phyloP scores from a whole-genome alignment of 805 yeast genomes.

The Nakazawaea wyomingensis region DNA sequence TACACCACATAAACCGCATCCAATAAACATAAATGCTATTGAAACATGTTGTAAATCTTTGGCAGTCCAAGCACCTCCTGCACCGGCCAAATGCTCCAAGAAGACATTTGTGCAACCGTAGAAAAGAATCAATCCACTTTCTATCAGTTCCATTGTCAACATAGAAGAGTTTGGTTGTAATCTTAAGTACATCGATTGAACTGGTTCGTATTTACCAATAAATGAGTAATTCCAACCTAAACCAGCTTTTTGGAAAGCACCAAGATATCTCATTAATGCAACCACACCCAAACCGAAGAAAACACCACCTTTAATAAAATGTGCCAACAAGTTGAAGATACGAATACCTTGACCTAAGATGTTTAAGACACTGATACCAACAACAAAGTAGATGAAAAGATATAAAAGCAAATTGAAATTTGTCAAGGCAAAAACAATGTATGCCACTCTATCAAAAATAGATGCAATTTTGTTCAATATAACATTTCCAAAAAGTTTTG shows the following conservation, averaged over 20 bases:
- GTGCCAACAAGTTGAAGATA: conserved; percentile 85
- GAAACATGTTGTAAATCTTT: conserved; percentile 88
- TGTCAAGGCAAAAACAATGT: conserved; percentile 41
- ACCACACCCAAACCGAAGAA: conserved; percentile 72
- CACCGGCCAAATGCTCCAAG: conserved; percentile 77
- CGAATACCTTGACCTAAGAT: conserved; percentile 60
- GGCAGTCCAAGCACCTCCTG: conserved; percentile 82
- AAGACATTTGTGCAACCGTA: conserved; percentile 90
- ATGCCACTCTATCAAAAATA: conserved; percentile 25
- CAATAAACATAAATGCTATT: conserved; percentile 86
- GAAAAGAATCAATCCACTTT: conserved; percentile 72
- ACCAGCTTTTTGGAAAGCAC: conserved; percentile 69
- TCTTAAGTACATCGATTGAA: conserved; percentile 27
- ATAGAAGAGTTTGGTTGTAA: conserved; percentile 38
- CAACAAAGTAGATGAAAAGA: conserved; percentile 48
- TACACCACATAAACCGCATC: conserved; percentile 89
- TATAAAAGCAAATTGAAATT: conserved; percentile 64
- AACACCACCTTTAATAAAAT: conserved; percentile 93
- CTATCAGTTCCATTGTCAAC: conserved; percentile 81
- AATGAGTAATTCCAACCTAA: conserved; percentile 80
- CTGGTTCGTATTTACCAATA: conserved; percentile 21
- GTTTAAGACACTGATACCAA: conserved; percentile 61
- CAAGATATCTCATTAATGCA: conserved; percentile 83
- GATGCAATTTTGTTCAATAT: conserved; percentile 15
- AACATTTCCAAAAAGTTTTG: conserved; percentile 28